Base-by-base conservation (phyloP, 2,329 filamentous ascomycete species). In the Knufia petricola region DNA sequence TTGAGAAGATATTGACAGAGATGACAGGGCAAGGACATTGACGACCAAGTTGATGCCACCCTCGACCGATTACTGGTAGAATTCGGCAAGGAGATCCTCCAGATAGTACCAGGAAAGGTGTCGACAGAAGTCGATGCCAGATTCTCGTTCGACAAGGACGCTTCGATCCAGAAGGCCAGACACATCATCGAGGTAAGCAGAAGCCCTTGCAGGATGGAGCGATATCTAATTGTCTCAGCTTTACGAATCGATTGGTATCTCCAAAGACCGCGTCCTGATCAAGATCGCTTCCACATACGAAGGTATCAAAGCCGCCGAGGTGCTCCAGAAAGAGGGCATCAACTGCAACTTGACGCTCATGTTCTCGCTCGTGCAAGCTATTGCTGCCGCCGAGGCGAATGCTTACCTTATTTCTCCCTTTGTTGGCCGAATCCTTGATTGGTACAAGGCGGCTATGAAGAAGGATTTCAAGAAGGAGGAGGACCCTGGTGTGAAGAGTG, bases 261-360 rank as follows among this genome's bases (percentile, higher is more conserved):
- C 78, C 72, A 95, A 95, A 81, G 87, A 90, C 64, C 90, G 92
- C 57, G 69, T 98, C 65, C 79, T 98, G 61, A 98, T 98, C 81
- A 98, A 98, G 85, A 81, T 98, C 60, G 92, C 92, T 66, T 94
- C 92, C 53, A 98, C 92, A 70, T 98, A 88, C 87, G 92, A 98
- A 77, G 92, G 92, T 68, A 96, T 98, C 80, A 88, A 98, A 81
- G 92, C 92, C 58, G 90, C 92, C 58, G 84, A 94, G 77, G 89
- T 94, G 68, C 85, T 98, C 56, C 90, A 96, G 79, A 85, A 81
- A 64, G 82, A 98, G 76, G 85, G 83, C 65, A 82, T 98, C 76
- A 98, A 98, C 84, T 85, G 79, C 83, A 98, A 98, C 82, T 75
- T 98, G 68, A 98, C 92, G 56, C 87, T 98, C 68, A 89, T 98